Base-by-base conservation (phyloP, 805 yeast genomes). In the Candida vaughaniae region DNA sequence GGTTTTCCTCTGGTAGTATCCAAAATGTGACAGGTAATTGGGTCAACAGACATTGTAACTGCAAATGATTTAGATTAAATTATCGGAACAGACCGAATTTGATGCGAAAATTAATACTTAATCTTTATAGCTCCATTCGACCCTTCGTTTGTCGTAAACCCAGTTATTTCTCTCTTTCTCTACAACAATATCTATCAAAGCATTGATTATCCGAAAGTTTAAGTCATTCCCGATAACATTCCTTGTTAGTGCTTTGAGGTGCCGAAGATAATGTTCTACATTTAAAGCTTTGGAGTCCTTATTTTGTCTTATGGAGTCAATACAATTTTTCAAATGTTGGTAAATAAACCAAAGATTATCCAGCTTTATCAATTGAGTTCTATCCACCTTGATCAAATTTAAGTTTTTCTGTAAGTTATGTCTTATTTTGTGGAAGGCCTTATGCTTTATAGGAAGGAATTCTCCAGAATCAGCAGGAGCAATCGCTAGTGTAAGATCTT, bases 1-100 rank as follows among this genome's bases (percentile, higher is more conserved):
- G 98, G 98, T 42, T 68, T 73, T 1, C 98, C 98, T 6, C 70
- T 61, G 7, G 85, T 80, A 5, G 96, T 89, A 53, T 90, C 96
- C 16, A 90, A 69, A 7, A 90, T 77, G 58, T 90, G 98, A 64
- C 97, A 90, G 3, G 96, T 89, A 26, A 89, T 77, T 29, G 91
- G 91, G 22, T 59, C 63, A 22, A 57, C 63, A 14, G 62, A 50
- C 61, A 58, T 36, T 12, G 23, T 30, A 19, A 27, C 6, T 26
- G n/a, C n/a, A n/a, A n/a, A n/a, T n/a, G n/a, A 22, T 26, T 19
- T 3, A 22, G 19, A 11, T 25, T 25, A 15, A 16, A 5, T 25
- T n/a, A 31, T 31, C 36, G 36, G 35, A 29, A 17, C 22, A 14
- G 14, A 19, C 39, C 39, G 39, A 36, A 26, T n/a, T 20, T 7